Conservation (phyloP, 805 yeast species). For the Millerozyma acaciae region DNA sequence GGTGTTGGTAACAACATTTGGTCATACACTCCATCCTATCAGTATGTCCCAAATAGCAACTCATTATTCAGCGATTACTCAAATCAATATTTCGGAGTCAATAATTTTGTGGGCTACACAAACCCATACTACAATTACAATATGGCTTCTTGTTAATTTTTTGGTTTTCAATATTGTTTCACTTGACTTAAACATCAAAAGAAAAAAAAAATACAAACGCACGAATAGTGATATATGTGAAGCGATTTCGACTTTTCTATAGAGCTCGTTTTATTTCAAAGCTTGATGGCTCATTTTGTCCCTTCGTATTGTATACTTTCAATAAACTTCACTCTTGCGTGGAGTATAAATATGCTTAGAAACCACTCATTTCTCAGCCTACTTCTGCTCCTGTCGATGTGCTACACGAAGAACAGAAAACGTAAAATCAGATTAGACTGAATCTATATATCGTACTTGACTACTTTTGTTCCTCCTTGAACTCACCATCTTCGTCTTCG, state of each 20-base stretch:
- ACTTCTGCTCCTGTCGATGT: no score
- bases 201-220: no score
- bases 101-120: constrained; percentile 30
- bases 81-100: constrained; percentile 16
- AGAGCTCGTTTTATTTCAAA: no score
- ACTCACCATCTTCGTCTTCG: constrained; percentile 48
- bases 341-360: no score
- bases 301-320: no score
- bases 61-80: constrained; percentile 13
- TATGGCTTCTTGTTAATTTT: constrained; percentile 23
- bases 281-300: no score
- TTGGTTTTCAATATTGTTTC: neutral
- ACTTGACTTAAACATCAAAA: constrained; percentile 1
- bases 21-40: constrained; percentile 22
- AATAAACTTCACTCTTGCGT: no score
- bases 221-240: no score
- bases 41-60: constrained; percentile 11
- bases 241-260: no score
- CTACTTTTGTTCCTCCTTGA: constrained; percentile 33
- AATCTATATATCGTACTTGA: neutral
- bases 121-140: constrained; percentile 36
- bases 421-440: no score
- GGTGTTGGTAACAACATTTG: constrained; percentile 14
- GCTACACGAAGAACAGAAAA: no score
- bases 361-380: no score